A percentile compares a stretch with the other conserved stretches of the same genome.
These are phyloP conservation scores for Dactylellina drechsleri DNA, from an alignment of 2,329 filamentous ascomycete species.

Conservation along the genomic window DNA sequence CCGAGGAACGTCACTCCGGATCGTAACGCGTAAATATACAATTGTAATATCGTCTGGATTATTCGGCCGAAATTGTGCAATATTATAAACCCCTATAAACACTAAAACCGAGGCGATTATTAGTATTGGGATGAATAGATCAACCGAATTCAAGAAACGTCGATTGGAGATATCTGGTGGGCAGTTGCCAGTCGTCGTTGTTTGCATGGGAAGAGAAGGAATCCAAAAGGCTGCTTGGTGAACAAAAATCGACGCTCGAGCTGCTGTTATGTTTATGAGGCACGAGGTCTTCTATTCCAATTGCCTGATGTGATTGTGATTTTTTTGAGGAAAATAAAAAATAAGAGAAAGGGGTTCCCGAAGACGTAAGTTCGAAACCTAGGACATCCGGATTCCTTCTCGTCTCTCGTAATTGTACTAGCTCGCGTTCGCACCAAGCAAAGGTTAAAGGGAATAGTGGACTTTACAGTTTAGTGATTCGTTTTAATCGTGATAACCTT, in stretches of 20 bases:
- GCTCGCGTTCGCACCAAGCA: slow-evolving; percentile 5
- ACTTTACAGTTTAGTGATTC: too few species aligned
- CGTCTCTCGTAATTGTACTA: slow-evolving; percentile 31
- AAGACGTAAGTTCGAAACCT: slow-evolving; percentile 44
- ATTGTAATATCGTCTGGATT: slow-evolving; percentile 13
- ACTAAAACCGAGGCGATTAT: slow-evolving; percentile 12
- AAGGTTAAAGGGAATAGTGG: slow-evolving; percentile 27
- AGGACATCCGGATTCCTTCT: slow-evolving; percentile 34
- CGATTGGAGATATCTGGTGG: background rate
- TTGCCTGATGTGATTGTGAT: slow-evolving; percentile 51
- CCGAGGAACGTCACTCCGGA: slow-evolving; percentile 21
- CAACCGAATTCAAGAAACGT: slow-evolving; percentile 2
- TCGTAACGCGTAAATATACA: slow-evolving; percentile 45
- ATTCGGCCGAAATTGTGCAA: slow-evolving; percentile 20
- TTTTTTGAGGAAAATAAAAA: background rate
- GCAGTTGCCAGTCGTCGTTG: background rate
- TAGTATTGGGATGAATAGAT: background rate
- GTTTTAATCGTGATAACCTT: too few species aligned
- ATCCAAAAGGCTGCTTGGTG: too few species aligned
- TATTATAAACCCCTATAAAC: background rate
- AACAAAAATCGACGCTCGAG: too few species aligned
- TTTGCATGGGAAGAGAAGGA: slow-evolving; percentile 13
- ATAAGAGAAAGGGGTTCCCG: slow-evolving; percentile 18
- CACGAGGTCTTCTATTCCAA: too few species aligned
- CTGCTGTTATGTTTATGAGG: too few species aligned